phyloP scores from a whole-genome alignment of 2,329 filamentous ascomycete genomes.

The Parafenestella ontariensis region DNA sequence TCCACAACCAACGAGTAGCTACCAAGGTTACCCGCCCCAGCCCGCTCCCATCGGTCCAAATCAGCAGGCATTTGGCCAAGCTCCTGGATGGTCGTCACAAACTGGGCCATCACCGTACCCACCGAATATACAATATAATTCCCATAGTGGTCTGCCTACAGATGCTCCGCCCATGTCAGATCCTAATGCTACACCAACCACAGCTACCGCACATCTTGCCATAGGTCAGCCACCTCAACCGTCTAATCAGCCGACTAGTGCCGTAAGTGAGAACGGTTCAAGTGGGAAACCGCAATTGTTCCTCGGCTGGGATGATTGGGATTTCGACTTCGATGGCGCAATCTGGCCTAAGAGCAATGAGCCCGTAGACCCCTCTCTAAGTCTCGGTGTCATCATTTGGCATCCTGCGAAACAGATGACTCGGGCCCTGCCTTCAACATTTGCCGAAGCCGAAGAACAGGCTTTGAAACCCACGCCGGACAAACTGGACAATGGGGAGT shows the following conservation, averaged over 20 bases:
- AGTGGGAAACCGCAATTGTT: constrained; percentile 40
- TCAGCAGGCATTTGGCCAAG: constrained; percentile 34
- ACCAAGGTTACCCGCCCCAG: constrained; percentile 29
- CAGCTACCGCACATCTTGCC: constrained; percentile 28
- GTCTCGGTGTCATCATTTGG: constrained; percentile 56
- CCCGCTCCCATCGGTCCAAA: constrained; percentile 26
- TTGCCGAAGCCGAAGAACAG: constrained; percentile 53
- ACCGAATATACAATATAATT: constrained; percentile 20
- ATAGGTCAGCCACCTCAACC: constrained; percentile 17
- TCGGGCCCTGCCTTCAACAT: constrained; percentile 53
- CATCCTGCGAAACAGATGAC: constrained; percentile 53
- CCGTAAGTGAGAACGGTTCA: constrained; percentile 21
- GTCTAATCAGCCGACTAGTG: constrained; percentile 20
- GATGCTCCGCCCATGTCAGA: constrained; percentile 20
- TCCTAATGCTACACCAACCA: constrained; percentile 39
- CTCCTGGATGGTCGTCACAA: constrained; percentile 29
- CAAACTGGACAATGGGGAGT: constrained; percentile 50
- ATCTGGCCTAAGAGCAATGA: constrained; percentile 55
- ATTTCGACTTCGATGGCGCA: constrained; percentile 54
- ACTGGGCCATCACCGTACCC: constrained; percentile 24
- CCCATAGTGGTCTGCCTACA: constrained; percentile 18
- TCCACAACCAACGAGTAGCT: constrained; percentile 21
- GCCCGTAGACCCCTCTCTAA: constrained; percentile 53
- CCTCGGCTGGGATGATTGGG: constrained; percentile 49
- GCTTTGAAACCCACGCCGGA: constrained; percentile 48